Base-by-base conservation (phyloP, 1,284 basidiomycete genomes). In the Cryptococcus sp. region DNA sequence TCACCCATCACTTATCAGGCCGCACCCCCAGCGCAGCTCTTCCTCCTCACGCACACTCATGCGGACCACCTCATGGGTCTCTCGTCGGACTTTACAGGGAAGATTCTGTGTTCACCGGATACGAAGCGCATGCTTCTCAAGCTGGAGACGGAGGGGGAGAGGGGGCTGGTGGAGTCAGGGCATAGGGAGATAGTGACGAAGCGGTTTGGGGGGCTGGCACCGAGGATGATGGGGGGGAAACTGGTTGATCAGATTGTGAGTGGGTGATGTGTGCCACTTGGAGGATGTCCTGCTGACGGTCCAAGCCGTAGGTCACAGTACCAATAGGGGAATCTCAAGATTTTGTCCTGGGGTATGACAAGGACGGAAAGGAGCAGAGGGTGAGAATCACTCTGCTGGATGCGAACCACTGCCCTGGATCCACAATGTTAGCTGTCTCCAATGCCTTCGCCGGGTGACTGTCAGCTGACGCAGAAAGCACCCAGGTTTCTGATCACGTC, bases 401-500 rank as follows among this genome's bases (percentile, higher is more conserved):
- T 64, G 92, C 94, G 1, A 97, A 97, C 69, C 94, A 97, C 71
- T 96, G 92, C 73, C 91, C 91, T 11, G 94, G 94, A 0, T 87
- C 90, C 0, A 85, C 90, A 33, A 96, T 97, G 93, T 93, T 67
- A 46, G 84, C 16, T 20, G 6, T 40, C 1, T 38, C 44, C 15
- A 23, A 18, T 13, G 21, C 23, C 13, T 16, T 3, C 4, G 13
- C 23, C 28, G 9, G 21, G 3, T 12, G 12, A 1, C 1, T 12
- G n/a, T 15, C 9, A 37, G 28, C 15, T 39, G 21, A 23, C 20
- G 24, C 24, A 46, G 37, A 50, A 35, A n/a, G 37, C 16, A 20
- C 20, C 54, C 39, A 95, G 91, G 90, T 94, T 89, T 73, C 82
- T 96, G 16, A 84, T 96, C 53, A 88, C 91, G 69, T 89, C 91